These are phyloP conservation scores for Hammondia hammondi DNA, from an alignment of 169 alveolate species.

Conservation along the genomic window DNA sequence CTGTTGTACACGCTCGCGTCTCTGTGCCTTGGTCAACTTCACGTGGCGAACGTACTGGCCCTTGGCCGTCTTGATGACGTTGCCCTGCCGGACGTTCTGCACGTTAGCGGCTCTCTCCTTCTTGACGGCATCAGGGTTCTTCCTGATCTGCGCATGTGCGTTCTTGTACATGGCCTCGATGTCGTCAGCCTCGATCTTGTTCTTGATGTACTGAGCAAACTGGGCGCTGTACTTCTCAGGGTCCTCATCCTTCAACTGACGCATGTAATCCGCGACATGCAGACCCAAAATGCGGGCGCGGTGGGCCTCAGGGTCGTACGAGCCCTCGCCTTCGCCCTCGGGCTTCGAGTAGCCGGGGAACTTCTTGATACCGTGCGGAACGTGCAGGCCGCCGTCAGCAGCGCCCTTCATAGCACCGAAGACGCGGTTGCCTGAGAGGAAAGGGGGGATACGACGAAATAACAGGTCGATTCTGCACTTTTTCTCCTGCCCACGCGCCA, in stretches of 20 bases:
- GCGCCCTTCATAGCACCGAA: slow-evolving; percentile 99
- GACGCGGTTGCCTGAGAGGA: slow-evolving; percentile 95
- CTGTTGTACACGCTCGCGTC: slow-evolving; percentile 93
- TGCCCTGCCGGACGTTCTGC: slow-evolving; percentile 84
- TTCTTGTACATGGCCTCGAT: slow-evolving; percentile 96
- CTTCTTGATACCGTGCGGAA: slow-evolving; percentile 98
- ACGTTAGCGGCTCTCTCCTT: slow-evolving; percentile 81
- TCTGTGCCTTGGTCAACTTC: slow-evolving; percentile 92
- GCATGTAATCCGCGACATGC: slow-evolving; percentile 98
- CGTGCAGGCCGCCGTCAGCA: slow-evolving; percentile 99
- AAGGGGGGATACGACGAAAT: too few relatives aligned
- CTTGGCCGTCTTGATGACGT: slow-evolving; percentile 85
- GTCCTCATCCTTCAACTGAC: slow-evolving; percentile 92
- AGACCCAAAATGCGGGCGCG: slow-evolving; percentile 97
- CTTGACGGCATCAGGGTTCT: slow-evolving; percentile 92
- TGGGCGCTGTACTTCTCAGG: slow-evolving; percentile 95
- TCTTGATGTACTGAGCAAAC: slow-evolving; percentile 94
- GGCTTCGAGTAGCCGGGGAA: slow-evolving; percentile 96
- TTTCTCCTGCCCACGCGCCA: too few relatives aligned
- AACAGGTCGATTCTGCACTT: too few relatives aligned
- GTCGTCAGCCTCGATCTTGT: slow-evolving; percentile 92
- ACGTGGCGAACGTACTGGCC: slow-evolving; percentile 92
- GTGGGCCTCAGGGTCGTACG: slow-evolving; percentile 97
- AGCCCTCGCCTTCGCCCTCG: slow-evolving; percentile 87
- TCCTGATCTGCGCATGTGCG: slow-evolving; percentile 96